phyloP scores from a whole-genome alignment of 805 yeast species.

The Ogataea allantospora region DNA sequence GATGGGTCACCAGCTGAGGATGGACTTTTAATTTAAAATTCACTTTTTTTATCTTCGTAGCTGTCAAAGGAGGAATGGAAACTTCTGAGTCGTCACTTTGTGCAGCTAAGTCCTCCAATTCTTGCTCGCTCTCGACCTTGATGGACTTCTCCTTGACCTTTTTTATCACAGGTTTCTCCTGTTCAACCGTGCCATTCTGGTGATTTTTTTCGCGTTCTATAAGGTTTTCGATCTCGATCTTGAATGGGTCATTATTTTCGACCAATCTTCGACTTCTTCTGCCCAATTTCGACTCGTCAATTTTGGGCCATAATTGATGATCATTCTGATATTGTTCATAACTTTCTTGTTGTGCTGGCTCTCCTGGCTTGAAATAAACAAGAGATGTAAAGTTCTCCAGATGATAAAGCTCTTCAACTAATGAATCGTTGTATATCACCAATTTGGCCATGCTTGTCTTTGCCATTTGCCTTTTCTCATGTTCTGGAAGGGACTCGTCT shows the following conservation, averaged over 20 bases:
- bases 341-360: slow-evolving; percentile 36
- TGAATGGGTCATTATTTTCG: slow-evolving; percentile 25
- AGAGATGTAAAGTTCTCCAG: slow-evolving; percentile 59
- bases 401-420: slow-evolving; percentile 63
- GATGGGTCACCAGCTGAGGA: slow-evolving; percentile 55
- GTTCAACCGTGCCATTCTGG: background rate
- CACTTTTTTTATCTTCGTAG: slow-evolving; percentile 22
- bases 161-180: slow-evolving; percentile 2
- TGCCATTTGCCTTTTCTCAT: slow-evolving; percentile 10
- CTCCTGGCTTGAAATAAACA: slow-evolving; percentile 58
- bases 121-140: slow-evolving; percentile 5
- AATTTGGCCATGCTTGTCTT: slow-evolving; percentile 40
- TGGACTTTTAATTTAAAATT: slow-evolving; percentile 39
- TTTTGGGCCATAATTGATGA: slow-evolving; percentile 40
- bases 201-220: slow-evolving; percentile 4
- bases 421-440: slow-evolving; percentile 44
- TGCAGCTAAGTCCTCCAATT: slow-evolving; percentile 6
- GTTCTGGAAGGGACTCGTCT: background rate
- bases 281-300: slow-evolving; percentile 21
- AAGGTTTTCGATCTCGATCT: slow-evolving; percentile 21
- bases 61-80: slow-evolving; percentile 21
- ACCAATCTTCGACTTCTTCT: slow-evolving; percentile 28
- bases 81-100: slow-evolving; percentile 18
- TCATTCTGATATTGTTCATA: slow-evolving; percentile 33
- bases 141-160: slow-evolving; percentile 1